Evolutionary conservation across 2,329 filamentous ascomycete species (phyloP).

Genomic region (Ophiocordyceps camponoti-floridani): DNA sequence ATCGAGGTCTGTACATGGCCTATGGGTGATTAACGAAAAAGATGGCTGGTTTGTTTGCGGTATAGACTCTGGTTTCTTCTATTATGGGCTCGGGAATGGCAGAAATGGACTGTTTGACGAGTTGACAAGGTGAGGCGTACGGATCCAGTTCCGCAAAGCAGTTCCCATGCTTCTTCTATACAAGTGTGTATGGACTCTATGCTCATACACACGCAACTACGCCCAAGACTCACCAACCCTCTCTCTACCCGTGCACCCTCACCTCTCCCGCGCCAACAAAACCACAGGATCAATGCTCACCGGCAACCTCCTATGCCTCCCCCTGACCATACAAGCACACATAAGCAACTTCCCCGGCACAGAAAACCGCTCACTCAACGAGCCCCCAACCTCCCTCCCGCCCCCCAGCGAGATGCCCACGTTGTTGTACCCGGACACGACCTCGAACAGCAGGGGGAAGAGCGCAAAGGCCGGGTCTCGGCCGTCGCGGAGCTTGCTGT

Average conservation of each 20-base stretch:
- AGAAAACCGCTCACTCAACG: constrained; percentile 13
- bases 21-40: neutral
- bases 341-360: constrained; percentile 17
- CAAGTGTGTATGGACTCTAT: no score
- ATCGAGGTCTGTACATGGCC: no score
- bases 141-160: no score
- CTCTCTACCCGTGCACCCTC: no score
- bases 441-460: constrained; percentile 16
- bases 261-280: no score
- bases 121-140: no score
- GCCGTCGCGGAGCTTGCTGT: constrained; percentile 8
- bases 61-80: neutral
- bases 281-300: no score
- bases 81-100: neutral
- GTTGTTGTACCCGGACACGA: constrained; percentile 16
- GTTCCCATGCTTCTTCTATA: no score
- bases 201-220: no score
- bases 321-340: constrained; percentile 20
- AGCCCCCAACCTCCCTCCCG: constrained; percentile 11
- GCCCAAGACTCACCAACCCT: no score
- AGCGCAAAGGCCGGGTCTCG: constrained; percentile 10
- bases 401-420: constrained; percentile 17
- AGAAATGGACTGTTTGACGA: neutral
- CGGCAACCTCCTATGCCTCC: constrained; percentile 14
- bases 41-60: neutral